phyloP scores from a whole-genome alignment of 257 asterid genomes.

The Gardenia jasminoides region DNA sequence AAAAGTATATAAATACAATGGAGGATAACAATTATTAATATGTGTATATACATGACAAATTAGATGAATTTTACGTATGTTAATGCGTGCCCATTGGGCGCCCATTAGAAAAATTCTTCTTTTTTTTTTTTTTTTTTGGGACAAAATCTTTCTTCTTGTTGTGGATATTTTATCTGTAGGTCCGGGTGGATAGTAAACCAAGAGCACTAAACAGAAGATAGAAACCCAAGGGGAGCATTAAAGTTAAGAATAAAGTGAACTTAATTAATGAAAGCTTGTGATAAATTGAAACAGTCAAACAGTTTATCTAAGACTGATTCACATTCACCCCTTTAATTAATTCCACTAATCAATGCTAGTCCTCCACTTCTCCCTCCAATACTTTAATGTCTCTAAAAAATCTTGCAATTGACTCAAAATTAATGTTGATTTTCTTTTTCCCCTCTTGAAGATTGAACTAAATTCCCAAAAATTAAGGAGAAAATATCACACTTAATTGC shows the following conservation, averaged over 20 bases:
- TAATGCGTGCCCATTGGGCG: no score
- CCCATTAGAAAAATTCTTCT: no score
- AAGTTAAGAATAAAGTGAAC: neutral
- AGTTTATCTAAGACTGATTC: neutral
- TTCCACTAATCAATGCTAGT: neutral
- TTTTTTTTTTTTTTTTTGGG: neutral
- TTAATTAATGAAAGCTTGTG: neutral
- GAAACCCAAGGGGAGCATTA: neutral
- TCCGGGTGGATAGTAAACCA: neutral
- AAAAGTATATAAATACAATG: no score
- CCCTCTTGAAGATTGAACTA: neutral
- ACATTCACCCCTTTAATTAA: conserved; percentile 5
- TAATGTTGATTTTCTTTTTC: neutral
- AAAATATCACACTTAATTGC: neutral
- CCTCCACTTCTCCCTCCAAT: neutral
- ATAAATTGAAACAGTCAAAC: neutral
- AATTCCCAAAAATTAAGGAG: neutral
- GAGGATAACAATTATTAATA: no score
- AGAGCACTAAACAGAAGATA: neutral
- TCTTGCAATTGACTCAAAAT: neutral
- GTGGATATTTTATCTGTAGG: neutral
- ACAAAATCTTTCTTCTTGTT: neutral
- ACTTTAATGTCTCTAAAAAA: no score
- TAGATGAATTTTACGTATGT: no score
- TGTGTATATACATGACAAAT: no score